Evolutionary conservation across 2,329 filamentous ascomycete genomes (phyloP).

Genomic region (Helminthosporium solani): DNA sequence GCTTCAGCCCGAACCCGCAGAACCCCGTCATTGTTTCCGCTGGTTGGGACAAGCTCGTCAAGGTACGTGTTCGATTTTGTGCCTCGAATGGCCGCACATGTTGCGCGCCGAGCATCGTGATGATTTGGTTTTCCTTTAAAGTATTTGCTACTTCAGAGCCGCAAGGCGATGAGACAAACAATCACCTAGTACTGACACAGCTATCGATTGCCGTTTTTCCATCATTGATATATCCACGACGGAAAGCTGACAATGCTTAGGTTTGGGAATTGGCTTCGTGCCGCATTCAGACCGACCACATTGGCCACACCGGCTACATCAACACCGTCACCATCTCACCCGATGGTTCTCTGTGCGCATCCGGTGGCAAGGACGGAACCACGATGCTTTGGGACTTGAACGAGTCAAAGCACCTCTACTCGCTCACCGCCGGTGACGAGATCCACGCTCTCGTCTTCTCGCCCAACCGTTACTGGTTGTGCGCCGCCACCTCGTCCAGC

Average conservation of each 20-base stretch:
- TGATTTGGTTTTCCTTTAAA: conserved; percentile 71
- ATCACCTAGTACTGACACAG: conserved; percentile 81
- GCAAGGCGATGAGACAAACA: conserved; percentile 94
- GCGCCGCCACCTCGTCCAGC: conserved; percentile 92
- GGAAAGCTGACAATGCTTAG: conserved; percentile 53
- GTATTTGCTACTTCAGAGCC: conserved; percentile 99
- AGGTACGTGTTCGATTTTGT: conserved; percentile 67
- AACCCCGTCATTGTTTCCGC: conserved; percentile 99
- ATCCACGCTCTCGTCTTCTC: conserved; percentile 99
- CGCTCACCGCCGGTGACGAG: conserved; percentile 98
- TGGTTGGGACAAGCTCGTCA: conserved; percentile 99
- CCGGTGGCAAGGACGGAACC: conserved; percentile 98
- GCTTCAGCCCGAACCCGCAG: conserved; percentile 99
- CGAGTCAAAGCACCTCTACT: conserved; percentile 99
- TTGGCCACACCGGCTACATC: conserved; percentile 99
- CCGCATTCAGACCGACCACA: conserved; percentile 99
- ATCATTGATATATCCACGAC: neutral
- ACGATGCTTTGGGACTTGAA: conserved; percentile 99
- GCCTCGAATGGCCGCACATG: neutral
- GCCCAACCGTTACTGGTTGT: conserved; percentile 99
- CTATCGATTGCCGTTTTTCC: conserved; percentile 12
- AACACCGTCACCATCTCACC: conserved; percentile 99
- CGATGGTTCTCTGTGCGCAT: conserved; percentile 97
- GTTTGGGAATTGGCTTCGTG: conserved; percentile 99
- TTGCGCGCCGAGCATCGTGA: conserved; percentile 63